Evolutionary conservation across 2,329 filamentous ascomycete species (phyloP).

Genomic region (Ascochyta lentis): DNA sequence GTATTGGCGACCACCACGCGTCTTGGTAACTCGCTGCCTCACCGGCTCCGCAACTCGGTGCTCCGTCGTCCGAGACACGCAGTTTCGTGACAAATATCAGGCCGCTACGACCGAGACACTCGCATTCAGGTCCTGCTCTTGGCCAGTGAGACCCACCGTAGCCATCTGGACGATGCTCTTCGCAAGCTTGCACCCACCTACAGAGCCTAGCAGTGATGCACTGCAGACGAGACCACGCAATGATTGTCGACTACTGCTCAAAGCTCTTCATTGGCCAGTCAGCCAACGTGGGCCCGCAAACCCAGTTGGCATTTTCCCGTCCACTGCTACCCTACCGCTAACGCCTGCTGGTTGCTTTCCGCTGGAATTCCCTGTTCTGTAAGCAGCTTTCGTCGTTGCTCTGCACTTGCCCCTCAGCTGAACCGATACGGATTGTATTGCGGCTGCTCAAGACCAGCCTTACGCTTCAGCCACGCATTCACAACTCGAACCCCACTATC

Average conservation of each 20-base stretch:
- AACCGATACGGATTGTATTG: not conserved
- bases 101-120: not conserved
- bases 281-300: not conserved
- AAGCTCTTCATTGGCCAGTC: not conserved
- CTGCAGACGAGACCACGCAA: not conserved
- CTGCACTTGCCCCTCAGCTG: not conserved
- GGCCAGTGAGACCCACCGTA: not conserved
- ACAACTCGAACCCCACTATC: too few relatives aligned
- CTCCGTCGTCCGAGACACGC: not conserved
- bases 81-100: not conserved
- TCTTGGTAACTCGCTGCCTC: slow-evolving; percentile 2
- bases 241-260: not conserved
- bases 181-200: not conserved
- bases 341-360: not conserved
- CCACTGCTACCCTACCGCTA: slow-evolving; percentile 2
- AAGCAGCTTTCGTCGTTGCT: not conserved
- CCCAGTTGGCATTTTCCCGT: slow-evolving; percentile 5
- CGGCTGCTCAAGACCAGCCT: not conserved
- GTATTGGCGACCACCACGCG: not conserved
- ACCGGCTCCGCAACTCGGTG: not conserved
- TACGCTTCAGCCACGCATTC: not conserved
- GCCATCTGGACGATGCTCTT: not conserved
- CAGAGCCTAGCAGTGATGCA: not conserved
- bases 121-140: not conserved
- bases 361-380: not conserved